A percentile compares a stretch with the other conserved stretches of the same genome.
Evolutionary conservation across 768 basidiomycete genomes (phyloP).

Genomic region (Suillus discolor): DNA sequence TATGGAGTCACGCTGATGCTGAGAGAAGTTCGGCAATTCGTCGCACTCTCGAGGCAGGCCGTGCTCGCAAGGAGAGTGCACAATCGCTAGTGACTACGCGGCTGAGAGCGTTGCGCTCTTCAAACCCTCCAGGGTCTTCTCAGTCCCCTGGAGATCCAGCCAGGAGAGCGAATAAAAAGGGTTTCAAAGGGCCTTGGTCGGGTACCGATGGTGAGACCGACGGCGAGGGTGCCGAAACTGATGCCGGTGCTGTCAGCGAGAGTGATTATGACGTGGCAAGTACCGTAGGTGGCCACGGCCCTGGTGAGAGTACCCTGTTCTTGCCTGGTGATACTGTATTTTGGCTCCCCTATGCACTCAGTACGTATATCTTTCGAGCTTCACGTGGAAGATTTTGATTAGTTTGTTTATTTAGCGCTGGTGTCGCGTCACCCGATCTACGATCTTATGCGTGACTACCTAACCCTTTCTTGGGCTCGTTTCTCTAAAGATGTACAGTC

Average conservation of each 20-base stretch:
- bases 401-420: slow-evolving; percentile 51
- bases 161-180: slow-evolving; percentile 60
- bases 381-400: slow-evolving; percentile 14
- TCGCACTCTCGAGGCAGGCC: slow-evolving; percentile 76
- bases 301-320: slow-evolving; percentile 88
- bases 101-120: slow-evolving; percentile 63
- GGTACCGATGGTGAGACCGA: slow-evolving; percentile 71
- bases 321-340: slow-evolving; percentile 89
- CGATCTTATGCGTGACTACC: slow-evolving; percentile 92
- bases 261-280: slow-evolving; percentile 86
- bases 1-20: slow-evolving; percentile 94
- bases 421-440: slow-evolving; percentile 94
- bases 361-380: slow-evolving; percentile 46
- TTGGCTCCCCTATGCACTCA: slow-evolving; percentile 93
- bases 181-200: slow-evolving; percentile 72
- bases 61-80: slow-evolving; percentile 77
- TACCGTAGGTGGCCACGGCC: slow-evolving; percentile 71
- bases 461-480: slow-evolving; percentile 94
- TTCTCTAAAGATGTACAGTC: slow-evolving; percentile 94
- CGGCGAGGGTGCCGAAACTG: slow-evolving; percentile 68
- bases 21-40: slow-evolving; percentile 85
- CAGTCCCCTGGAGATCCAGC: slow-evolving; percentile 54
- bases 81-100: slow-evolving; percentile 72
- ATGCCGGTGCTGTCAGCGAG: slow-evolving; percentile 76
- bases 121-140: slow-evolving; percentile 43